Base-by-base conservation (phyloP, 2,329 filamentous ascomycete species). In the Setomelanomma holmii region DNA sequence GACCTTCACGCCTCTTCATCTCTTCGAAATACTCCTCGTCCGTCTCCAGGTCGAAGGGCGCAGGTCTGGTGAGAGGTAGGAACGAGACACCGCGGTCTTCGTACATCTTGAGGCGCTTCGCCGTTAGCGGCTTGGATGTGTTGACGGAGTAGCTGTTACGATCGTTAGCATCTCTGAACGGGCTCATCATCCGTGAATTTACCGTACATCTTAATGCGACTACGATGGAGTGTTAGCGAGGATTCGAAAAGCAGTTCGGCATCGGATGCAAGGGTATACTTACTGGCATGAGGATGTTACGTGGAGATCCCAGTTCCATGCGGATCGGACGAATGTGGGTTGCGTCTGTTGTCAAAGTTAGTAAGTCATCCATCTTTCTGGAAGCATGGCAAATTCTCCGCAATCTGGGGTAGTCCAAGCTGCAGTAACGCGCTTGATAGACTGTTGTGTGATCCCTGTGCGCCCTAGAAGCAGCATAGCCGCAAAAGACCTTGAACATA, bases 291-390 rank as follows among this genome's bases (percentile, higher is more conserved):
- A 84, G 5, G 79, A 83, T 0, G 86, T 89, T 3, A 89, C 85
- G 62, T 88, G 86, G 17, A 89, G 71, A 14, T 83, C 86, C 84
- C 85, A 88, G 62, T 89, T 89, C 81, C 77, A 79, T 41, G 77
- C 76, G 34, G 68, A 74, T 38, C 76, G 67, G 40, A 79, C 76
- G 56, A 64, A 76, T 0, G 75, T 76, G 7, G 77, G 77, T 57
- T 79, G 77, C 1, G 77, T 79, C 64, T 71, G 53, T 51, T 12
- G 16, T 16, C 34, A 49, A n/a, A n/a, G n/a, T n/a, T 40, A 7
- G 45, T 66, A 23, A 65, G 63, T 42, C 20, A 14, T 22, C 7
- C 11, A 19, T 43, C 46, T 36, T 53, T 53, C 50, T 19, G 48
- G 50, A 53, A 53, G 44, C 34, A 17, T 19, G 12, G 17, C 20